Percentiles rank a stretch among this genome's conserved stretches.
Evolutionary conservation across 176 grass and related monocot genomes (phyloP).

Genomic region (Dactylis glomerata): DNA sequence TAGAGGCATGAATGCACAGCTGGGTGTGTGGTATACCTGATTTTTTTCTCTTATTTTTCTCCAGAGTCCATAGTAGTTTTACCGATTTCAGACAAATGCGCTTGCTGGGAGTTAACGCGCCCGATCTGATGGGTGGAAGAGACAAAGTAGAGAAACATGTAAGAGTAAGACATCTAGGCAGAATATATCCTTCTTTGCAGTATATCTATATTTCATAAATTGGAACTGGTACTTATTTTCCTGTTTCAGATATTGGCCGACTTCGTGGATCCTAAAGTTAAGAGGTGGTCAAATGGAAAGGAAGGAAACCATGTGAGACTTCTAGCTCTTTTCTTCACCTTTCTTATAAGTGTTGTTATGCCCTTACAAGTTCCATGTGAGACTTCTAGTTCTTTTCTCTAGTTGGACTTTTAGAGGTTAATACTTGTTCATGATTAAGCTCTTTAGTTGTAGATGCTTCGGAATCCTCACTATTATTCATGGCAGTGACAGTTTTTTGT

Average conservation of each 20-base stretch:
- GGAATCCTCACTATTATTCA: too few relatives aligned
- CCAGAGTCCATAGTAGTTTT: background rate
- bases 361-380: too few relatives aligned
- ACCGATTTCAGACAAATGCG: conserved; percentile 63
- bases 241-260: conserved; percentile 71
- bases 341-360: too few relatives aligned
- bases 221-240: background rate
- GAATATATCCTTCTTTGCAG: background rate
- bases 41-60: background rate
- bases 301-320: conserved; percentile 82
- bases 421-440: too few relatives aligned
- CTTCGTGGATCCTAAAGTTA: conserved; percentile 80
- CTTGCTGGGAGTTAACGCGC: conserved; percentile 74
- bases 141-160: conserved; percentile 84
- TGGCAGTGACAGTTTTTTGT: too few relatives aligned
- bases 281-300: conserved; percentile 94
- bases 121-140: conserved; percentile 75
- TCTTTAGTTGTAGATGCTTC: too few relatives aligned
- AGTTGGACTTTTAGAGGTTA: too few relatives aligned
- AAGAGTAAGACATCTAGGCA: conserved; percentile 41
- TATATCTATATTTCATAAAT: conserved; percentile 11
- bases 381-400: too few relatives aligned
- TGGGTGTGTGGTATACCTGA: conserved; percentile 61
- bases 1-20: conserved; percentile 73
- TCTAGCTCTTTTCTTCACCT: conserved; percentile 33